A percentile compares a stretch with the other conserved stretches of the same genome.
Evolutionary conservation across 1,139 yeast genomes (phyloP).

Genomic region (Pneumocystis oryctolagi): DNA sequence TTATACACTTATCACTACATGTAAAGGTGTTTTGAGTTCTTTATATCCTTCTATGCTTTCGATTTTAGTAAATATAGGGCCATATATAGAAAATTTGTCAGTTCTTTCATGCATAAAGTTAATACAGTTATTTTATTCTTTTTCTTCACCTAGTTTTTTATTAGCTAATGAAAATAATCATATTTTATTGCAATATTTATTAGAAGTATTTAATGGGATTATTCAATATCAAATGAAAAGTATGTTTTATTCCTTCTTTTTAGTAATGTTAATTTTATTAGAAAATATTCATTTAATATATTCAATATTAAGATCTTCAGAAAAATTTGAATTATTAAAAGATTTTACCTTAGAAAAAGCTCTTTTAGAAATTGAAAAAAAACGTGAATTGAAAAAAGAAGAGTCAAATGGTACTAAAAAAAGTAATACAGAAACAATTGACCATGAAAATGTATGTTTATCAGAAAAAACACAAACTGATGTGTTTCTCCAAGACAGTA

Average conservation of each 20-base stretch:
- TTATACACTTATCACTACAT: constrained; percentile 17
- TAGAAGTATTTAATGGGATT: constrained; percentile 20
- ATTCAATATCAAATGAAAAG: constrained; percentile 20
- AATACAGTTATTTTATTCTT: constrained; percentile 37
- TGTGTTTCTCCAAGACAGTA: background rate
- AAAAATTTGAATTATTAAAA: constrained; percentile 17
- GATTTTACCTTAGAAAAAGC: constrained; percentile 16
- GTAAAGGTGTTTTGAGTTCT: constrained; percentile 15
- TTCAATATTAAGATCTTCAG: constrained; percentile 21
- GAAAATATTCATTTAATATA: constrained; percentile 22
- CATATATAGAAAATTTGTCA: constrained; percentile 27
- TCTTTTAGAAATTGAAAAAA: constrained; percentile 12
- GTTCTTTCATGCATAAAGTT: constrained; percentile 46
- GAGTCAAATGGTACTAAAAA: constrained; percentile 5
- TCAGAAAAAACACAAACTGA: background rate
- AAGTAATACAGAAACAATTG: constrained; percentile 2
- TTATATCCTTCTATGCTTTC: constrained; percentile 22
- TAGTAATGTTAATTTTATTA: constrained; percentile 1
- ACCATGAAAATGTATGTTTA: background rate
- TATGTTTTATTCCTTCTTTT: constrained; percentile 7
- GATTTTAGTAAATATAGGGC: constrained; percentile 24
- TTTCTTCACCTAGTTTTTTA: constrained; percentile 33
- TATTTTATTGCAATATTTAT: constrained; percentile 34
- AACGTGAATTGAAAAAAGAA: background rate
- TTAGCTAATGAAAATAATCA: constrained; percentile 35